These are phyloP conservation scores for Debaryomyces castellii DNA, from an alignment of 805 yeast genomes.

Conservation along the genomic window DNA sequence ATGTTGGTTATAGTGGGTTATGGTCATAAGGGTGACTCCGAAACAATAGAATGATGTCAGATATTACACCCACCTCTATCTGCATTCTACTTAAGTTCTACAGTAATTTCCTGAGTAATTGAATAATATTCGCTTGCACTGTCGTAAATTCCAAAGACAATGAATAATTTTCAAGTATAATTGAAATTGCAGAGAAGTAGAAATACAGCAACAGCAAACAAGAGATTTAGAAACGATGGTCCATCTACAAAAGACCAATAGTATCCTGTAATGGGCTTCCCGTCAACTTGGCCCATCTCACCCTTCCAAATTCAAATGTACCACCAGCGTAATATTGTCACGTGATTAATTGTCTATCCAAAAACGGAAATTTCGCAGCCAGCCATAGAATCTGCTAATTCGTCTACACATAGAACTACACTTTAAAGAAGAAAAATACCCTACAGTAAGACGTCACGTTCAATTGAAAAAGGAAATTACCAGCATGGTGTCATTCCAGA, in stretches of 20 bases:
- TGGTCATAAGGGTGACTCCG: no score
- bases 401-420: not conserved
- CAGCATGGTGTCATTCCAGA: not conserved
- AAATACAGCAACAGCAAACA: not conserved
- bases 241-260: not conserved
- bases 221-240: not conserved
- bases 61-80: no score
- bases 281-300: not conserved
- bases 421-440: not conserved
- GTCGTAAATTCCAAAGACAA: no score
- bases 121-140: no score
- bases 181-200: not conserved
- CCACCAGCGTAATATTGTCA: not conserved
- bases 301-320: not conserved
- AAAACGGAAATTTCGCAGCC: conserved; percentile 6
- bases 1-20: no score
- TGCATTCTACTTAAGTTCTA: no score
- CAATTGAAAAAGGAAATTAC: not conserved
- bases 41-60: no score
- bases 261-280: not conserved
- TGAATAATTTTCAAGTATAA: not conserved
- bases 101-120: no score
- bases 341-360: not conserved
- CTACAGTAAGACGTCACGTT: not conserved
- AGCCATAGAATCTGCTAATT: not conserved